phyloP scores from a whole-genome alignment of 345 rosid species.

The Lumnitzera racemosa region DNA sequence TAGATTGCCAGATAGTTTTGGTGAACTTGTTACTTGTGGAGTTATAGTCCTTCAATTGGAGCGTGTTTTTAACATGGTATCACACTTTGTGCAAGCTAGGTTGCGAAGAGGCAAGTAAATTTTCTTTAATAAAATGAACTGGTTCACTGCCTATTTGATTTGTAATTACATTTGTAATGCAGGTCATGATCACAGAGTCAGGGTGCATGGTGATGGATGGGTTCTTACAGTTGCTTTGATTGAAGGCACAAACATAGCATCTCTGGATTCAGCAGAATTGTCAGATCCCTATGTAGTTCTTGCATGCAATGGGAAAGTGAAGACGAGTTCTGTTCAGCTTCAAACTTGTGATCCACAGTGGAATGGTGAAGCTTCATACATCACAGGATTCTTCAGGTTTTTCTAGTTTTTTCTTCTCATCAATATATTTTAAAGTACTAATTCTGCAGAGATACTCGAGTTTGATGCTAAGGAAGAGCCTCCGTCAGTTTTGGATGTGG shows the following conservation, averaged over 20 bases:
- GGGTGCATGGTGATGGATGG: constrained; percentile 82
- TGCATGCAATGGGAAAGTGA: constrained; percentile 77
- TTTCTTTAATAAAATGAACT: background rate
- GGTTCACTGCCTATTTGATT: background rate
- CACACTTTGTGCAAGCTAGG: constrained; percentile 66
- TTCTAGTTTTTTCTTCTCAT: background rate
- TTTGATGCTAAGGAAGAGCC: constrained; percentile 96
- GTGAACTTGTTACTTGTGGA: constrained; percentile 59
- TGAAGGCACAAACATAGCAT: constrained; percentile 57
- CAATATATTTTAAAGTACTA: background rate
- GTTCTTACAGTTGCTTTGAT: constrained; percentile 79
- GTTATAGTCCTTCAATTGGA: constrained; percentile 52
- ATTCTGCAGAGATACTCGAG: constrained; percentile 69
- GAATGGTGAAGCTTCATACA: constrained; percentile 51
- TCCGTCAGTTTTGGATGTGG: constrained; percentile 80
- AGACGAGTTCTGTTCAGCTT: constrained; percentile 81
- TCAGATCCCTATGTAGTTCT: constrained; percentile 80
- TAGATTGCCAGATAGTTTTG: constrained; percentile 87
- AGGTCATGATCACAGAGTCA: constrained; percentile 69
- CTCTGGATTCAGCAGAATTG: constrained; percentile 43
- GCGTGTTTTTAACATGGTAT: constrained; percentile 52
- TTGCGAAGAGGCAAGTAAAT: constrained; percentile 46
- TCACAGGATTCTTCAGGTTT: background rate
- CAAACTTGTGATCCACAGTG: constrained; percentile 73
- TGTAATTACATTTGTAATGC: constrained; percentile 8